A percentile compares a stretch with the other conserved stretches of the same genome.
These are phyloP conservation scores for Debaryomyces singareniensis DNA, from an alignment of 1,139 yeast genomes.

Conservation along the genomic window DNA sequence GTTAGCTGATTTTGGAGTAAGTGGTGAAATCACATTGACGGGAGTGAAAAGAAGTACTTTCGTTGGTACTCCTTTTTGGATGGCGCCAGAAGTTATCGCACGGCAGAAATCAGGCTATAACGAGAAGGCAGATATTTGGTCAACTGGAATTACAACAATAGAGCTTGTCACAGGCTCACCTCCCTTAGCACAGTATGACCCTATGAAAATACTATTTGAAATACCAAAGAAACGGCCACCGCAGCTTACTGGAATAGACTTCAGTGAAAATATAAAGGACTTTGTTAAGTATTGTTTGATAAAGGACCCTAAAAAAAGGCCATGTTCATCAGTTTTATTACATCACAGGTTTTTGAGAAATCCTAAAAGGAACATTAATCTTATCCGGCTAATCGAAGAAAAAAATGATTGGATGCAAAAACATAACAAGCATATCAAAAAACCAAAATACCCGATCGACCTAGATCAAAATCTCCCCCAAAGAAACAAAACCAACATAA, in stretches of 20 bases:
- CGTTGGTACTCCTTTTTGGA: slow-evolving; percentile 91
- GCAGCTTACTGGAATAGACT: slow-evolving; percentile 36
- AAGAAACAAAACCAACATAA: slow-evolving; percentile 5
- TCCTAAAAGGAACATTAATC: slow-evolving; percentile 4
- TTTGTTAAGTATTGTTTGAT: slow-evolving; percentile 56
- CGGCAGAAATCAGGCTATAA: slow-evolving; percentile 51
- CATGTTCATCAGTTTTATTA: slow-evolving; percentile 38
- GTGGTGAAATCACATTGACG: slow-evolving; percentile 68
- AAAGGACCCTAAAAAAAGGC: slow-evolving; percentile 51
- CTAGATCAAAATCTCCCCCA: background rate
- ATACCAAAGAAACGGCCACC: slow-evolving; percentile 73
- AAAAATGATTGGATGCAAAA: slow-evolving; percentile 20
- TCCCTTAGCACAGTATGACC: slow-evolving; percentile 63
- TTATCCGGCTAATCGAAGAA: slow-evolving; percentile 13
- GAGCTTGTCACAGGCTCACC: slow-evolving; percentile 71
- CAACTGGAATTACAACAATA: slow-evolving; percentile 75
- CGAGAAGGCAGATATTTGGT: slow-evolving; percentile 85
- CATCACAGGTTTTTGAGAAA: slow-evolving; percentile 39
- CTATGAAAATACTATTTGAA: slow-evolving; percentile 66
- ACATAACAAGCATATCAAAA: slow-evolving; percentile 5
- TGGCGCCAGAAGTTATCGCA: slow-evolving; percentile 82
- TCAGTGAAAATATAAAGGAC: slow-evolving; percentile 47
- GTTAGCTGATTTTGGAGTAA: slow-evolving; percentile 83
- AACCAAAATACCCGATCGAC: slow-evolving; percentile 6
- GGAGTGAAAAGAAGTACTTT: slow-evolving; percentile 58